phyloP scores from a whole-genome alignment of 2,329 filamentous ascomycete species.

The Neodidymelliopsis sp. region DNA sequence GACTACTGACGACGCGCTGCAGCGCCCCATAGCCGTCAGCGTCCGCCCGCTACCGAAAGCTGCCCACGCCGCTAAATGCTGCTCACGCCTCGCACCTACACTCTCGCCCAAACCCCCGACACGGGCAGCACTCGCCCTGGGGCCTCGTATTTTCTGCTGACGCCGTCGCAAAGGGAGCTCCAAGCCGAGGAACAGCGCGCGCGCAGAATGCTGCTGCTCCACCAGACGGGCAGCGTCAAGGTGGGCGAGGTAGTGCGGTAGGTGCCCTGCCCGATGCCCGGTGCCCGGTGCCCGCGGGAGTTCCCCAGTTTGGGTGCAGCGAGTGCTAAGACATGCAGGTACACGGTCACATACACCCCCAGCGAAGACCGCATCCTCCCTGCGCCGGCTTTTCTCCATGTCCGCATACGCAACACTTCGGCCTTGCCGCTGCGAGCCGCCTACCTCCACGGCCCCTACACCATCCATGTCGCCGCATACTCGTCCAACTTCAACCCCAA shows the following conservation, averaged over 20 bases:
- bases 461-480: constrained; percentile 84
- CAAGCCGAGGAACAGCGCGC: constrained; percentile 42
- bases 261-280: constrained; percentile 21
- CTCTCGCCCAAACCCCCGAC: constrained; percentile 49
- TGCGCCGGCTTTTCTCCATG: constrained; percentile 78
- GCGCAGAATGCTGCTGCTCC: constrained; percentile 79
- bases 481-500: constrained; percentile 85
- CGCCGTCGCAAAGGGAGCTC: constrained; percentile 44
- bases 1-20: constrained; percentile 18
- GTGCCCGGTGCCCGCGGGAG: constrained; percentile 14
- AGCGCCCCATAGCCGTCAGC: constrained; percentile 9
- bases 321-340: constrained; percentile 53
- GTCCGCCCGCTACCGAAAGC: constrained; percentile 24
- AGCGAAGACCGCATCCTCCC: constrained; percentile 88
- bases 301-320: constrained; percentile 8
- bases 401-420: constrained; percentile 91
- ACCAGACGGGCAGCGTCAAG: constrained; percentile 90
- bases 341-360: constrained; percentile 90
- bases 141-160: constrained; percentile 45
- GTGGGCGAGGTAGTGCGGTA: constrained; percentile 93
- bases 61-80: constrained; percentile 49
- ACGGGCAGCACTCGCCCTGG: constrained; percentile 34
- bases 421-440: constrained; percentile 90
- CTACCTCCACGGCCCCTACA: constrained; percentile 96
- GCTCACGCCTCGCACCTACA: constrained; percentile 51